Percentiles rank a stretch among this genome's conserved stretches.
phyloP scores from a whole-genome alignment of 805 yeast genomes.

The Zygosaccharomyces rouxii region DNA sequence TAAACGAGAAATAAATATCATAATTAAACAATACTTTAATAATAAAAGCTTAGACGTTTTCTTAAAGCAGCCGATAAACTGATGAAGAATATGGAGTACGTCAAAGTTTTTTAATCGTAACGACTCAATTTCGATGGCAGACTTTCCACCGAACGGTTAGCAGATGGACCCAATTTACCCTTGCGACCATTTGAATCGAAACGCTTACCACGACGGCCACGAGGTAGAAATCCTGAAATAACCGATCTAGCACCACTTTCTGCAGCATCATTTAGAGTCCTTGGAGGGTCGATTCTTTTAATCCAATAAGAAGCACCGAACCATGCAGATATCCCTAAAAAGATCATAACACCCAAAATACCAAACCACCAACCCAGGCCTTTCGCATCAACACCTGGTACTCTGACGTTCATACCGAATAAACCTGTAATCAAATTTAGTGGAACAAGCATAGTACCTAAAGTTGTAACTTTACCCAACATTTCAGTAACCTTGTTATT shows the following conservation, averaged over 20 bases:
- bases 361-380: slow-evolving; percentile 64
- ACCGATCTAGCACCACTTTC: slow-evolving; percentile 36
- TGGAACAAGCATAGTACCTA: slow-evolving; percentile 89
- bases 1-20: too few species aligned
- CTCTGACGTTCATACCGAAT: slow-evolving; percentile 91
- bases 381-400: slow-evolving; percentile 56
- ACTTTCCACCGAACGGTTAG: slow-evolving; percentile 15
- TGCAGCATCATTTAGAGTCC: slow-evolving; percentile 33
- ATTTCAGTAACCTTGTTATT: slow-evolving; percentile 82
- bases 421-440: slow-evolving; percentile 85
- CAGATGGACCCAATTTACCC: slow-evolving; percentile 6
- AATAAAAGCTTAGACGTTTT: background rate
- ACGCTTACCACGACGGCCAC: slow-evolving; percentile 7
- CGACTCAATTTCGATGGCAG: slow-evolving; percentile 16
- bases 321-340: slow-evolving; percentile 39
- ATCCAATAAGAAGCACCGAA: slow-evolving; percentile 42
- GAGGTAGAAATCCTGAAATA: slow-evolving; percentile 25
- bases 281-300: slow-evolving; percentile 33
- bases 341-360: slow-evolving; percentile 50
- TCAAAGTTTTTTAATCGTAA: slow-evolving; percentile 10
- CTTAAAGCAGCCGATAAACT: background rate
- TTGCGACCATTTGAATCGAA: slow-evolving; percentile 6
- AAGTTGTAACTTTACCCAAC: slow-evolving; percentile 80
- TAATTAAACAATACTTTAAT: background rate
- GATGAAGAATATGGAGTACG: background rate